Evolutionary conservation across 208 protist genomes (phyloP).

Genomic region (Herpetomonas muscarum): DNA sequence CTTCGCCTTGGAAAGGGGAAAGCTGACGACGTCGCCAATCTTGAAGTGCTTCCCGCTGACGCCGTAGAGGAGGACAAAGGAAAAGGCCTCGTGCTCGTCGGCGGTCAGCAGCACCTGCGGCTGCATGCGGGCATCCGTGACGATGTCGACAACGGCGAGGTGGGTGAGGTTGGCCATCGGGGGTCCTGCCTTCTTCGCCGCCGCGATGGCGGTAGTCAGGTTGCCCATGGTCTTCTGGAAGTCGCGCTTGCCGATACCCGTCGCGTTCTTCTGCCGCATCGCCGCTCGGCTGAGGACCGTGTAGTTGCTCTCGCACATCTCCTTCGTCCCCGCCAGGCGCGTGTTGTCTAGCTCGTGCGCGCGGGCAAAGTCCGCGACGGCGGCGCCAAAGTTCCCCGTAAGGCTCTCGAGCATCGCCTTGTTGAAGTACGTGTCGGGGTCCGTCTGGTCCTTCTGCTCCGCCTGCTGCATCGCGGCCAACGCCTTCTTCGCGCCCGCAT

Average conservation of each 20-base stretch:
- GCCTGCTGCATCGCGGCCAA: slow-evolving; percentile 66
- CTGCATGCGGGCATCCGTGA: slow-evolving; percentile 65
- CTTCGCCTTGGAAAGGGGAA: slow-evolving; percentile 17
- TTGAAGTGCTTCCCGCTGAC: slow-evolving; percentile 45
- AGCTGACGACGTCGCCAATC: slow-evolving; percentile 51
- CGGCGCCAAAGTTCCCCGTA: slow-evolving; percentile 60
- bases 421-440: slow-evolving; percentile 83
- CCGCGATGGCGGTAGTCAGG: slow-evolving; percentile 18
- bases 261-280: slow-evolving; percentile 41
- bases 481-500: slow-evolving; percentile 36
- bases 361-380: slow-evolving; percentile 41
- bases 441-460: slow-evolving; percentile 20
- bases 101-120: slow-evolving; percentile 49
- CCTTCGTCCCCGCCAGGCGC: slow-evolving; percentile 44
- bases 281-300: slow-evolving; percentile 32
- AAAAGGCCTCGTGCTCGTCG: slow-evolving; percentile 41
- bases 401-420: slow-evolving; percentile 70
- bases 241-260: slow-evolving; percentile 43
- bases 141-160: slow-evolving; percentile 57
- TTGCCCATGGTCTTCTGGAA: slow-evolving; percentile 46
- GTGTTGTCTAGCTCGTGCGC: slow-evolving; percentile 51
- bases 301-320: slow-evolving; percentile 43
- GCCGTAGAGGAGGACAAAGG: slow-evolving; percentile 58
- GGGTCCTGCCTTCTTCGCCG: background rate
- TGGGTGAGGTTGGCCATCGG: background rate